Conservation (phyloP, 306 rosid species). For the Coriaria nepalensis region DNA sequence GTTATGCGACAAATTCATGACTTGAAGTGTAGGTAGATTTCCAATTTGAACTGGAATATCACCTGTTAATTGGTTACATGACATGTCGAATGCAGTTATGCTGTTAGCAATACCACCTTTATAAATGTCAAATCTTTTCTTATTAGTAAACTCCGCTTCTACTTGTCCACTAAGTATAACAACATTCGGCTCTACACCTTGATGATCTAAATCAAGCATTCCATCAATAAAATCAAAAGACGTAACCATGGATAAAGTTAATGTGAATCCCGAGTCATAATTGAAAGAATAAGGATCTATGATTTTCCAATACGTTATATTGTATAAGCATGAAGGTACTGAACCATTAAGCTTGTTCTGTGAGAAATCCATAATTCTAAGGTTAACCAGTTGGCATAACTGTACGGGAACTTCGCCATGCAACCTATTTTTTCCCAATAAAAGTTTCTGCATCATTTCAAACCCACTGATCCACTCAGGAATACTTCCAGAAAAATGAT, state of each 20-base stretch:
- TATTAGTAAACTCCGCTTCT: not conserved
- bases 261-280: too few species aligned
- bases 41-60: not conserved
- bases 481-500: not conserved
- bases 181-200: too few species aligned
- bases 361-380: constrained; percentile 9
- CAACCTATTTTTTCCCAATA: not conserved
- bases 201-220: too few species aligned
- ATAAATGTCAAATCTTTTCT: not conserved
- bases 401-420: constrained; percentile 5
- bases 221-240: too few species aligned
- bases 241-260: too few species aligned
- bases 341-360: constrained; percentile 1
- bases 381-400: too few species aligned
- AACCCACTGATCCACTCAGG: not conserved
- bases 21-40: not conserved
- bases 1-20: constrained; percentile 10
- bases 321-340: constrained; percentile 5
- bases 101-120: not conserved
- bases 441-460: not conserved
- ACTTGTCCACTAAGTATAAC: not conserved
- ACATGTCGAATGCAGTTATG: constrained; percentile 6
- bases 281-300: not conserved
- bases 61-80: constrained; percentile 2
- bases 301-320: not conserved